Evolutionary conservation across 2,329 filamentous ascomycete genomes (phyloP).

Genomic region (Pestalotiopsis sp.): DNA sequence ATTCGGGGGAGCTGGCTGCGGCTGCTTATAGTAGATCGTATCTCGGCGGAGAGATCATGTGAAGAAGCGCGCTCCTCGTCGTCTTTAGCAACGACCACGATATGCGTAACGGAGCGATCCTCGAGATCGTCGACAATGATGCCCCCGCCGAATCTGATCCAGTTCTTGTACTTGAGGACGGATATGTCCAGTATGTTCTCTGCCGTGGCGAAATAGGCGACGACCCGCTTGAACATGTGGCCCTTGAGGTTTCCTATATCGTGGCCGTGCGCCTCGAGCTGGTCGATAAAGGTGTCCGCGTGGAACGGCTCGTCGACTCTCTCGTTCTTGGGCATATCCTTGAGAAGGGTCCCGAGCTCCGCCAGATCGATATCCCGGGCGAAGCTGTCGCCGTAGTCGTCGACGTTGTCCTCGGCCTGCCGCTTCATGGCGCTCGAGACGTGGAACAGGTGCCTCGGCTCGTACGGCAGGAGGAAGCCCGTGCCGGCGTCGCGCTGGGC

Average conservation of each 20-base stretch:
- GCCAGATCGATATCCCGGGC: constrained; percentile 66
- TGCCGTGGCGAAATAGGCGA: constrained; percentile 41
- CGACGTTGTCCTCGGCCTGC: constrained; percentile 64
- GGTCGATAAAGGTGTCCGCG: constrained; percentile 48
- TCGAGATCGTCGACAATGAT: constrained; percentile 51
- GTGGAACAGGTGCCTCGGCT: constrained; percentile 71
- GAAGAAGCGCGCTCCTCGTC: constrained; percentile 31
- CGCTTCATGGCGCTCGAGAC: constrained; percentile 58
- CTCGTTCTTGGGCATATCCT: constrained; percentile 53
- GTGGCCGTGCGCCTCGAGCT: constrained; percentile 59
- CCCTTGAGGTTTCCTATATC: constrained; percentile 52
- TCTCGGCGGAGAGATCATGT: constrained; percentile 39
- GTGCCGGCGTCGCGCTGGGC: constrained; percentile 48
- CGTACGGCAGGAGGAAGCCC: constrained; percentile 62
- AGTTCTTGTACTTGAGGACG: constrained; percentile 52
- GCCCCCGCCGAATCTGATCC: constrained; percentile 72
- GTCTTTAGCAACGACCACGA: constrained; percentile 59
- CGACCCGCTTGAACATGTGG: constrained; percentile 54
- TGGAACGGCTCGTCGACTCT: constrained; percentile 41
- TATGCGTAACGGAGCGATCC: constrained; percentile 67
- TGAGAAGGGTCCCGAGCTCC: constrained; percentile 60
- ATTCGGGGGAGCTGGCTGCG: constrained; percentile 64
- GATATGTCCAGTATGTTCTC: constrained; percentile 34
- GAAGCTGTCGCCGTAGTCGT: constrained; percentile 84
- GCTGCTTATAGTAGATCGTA: constrained; percentile 48